These are phyloP conservation scores for Trypanosomatidae sp. DNA, from an alignment of 208 protist species.

Conservation along the genomic window DNA sequence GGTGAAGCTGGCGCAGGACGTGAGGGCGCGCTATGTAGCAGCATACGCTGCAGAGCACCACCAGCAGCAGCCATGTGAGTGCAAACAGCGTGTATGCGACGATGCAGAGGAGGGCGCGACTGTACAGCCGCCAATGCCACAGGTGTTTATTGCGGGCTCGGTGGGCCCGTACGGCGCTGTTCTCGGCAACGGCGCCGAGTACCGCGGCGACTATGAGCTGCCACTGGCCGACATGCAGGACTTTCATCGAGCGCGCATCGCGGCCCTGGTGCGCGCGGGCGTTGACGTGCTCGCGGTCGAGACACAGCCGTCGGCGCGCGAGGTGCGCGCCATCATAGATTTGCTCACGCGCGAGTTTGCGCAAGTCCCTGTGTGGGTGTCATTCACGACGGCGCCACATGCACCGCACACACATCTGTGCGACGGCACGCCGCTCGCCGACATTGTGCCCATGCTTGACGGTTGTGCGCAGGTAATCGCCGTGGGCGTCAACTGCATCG, in stretches of 20 bases:
- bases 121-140: slow-evolving; percentile 2
- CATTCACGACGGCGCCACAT: slow-evolving; percentile 18
- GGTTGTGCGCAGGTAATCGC: slow-evolving; percentile 16
- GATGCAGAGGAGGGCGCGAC: too few relatives aligned
- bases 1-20: slow-evolving; percentile 18
- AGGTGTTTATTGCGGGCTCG: slow-evolving; percentile 38
- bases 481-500: slow-evolving; percentile 43
- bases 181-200: slow-evolving; percentile 43
- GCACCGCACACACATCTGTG: slow-evolving; percentile 9
- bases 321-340: slow-evolving; percentile 27
- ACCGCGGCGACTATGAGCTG: slow-evolving; percentile 27
- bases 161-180: slow-evolving; percentile 54
- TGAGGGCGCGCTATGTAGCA: slow-evolving; percentile 4
- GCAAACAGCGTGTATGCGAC: too few relatives aligned
- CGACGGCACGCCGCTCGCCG: slow-evolving; percentile 19
- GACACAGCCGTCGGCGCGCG: slow-evolving; percentile 28
- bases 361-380: slow-evolving; percentile 17
- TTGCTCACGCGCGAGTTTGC: slow-evolving; percentile 37
- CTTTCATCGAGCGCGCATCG: slow-evolving; percentile 42
- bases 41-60: background rate
- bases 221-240: slow-evolving; percentile 13
- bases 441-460: slow-evolving; percentile 16
- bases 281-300: slow-evolving; percentile 52
- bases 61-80: too few relatives aligned
- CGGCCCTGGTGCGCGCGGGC: slow-evolving; percentile 18